phyloP scores from a whole-genome alignment of 352 stramenopile genomes.

The Lagenidium sp. region DNA sequence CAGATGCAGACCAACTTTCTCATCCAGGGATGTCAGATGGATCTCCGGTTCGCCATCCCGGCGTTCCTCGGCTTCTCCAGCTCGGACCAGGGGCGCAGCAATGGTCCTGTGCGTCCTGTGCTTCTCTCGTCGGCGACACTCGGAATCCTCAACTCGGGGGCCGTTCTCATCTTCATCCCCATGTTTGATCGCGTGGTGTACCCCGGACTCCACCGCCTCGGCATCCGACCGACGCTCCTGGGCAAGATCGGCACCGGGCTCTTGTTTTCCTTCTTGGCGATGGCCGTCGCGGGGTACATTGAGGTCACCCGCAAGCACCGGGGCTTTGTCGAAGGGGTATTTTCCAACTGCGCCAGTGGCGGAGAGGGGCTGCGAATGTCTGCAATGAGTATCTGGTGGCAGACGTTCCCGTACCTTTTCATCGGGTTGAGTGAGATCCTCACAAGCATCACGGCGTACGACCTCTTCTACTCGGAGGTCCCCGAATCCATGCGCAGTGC shows the following conservation, averaged over 20 bases:
- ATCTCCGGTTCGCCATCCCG: slow-evolving; percentile 25
- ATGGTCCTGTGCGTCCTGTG: slow-evolving; percentile 81
- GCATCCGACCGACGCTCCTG: slow-evolving; percentile 67
- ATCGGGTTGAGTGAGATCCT: slow-evolving; percentile 86
- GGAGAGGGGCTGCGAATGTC: slow-evolving; percentile 55
- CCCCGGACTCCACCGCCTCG: slow-evolving; percentile 49
- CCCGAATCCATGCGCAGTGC: slow-evolving; percentile 88
- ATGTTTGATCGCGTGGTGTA: slow-evolving; percentile 84
- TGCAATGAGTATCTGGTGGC: slow-evolving; percentile 83
- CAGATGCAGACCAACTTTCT: slow-evolving; percentile 82
- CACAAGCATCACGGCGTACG: slow-evolving; percentile 83
- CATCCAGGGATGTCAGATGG: slow-evolving; percentile 66
- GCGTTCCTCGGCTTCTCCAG: slow-evolving; percentile 10
- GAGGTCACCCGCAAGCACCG: slow-evolving; percentile 64
- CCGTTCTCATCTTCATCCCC: slow-evolving; percentile 87
- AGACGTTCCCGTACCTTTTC: slow-evolving; percentile 84
- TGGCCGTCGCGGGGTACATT: slow-evolving; percentile 57
- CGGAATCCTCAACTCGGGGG: slow-evolving; percentile 78
- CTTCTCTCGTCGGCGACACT: slow-evolving; percentile 84
- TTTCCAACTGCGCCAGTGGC: slow-evolving; percentile 69
- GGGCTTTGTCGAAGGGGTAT: slow-evolving; percentile 29
- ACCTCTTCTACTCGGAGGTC: slow-evolving; percentile 90
- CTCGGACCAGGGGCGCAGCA: slow-evolving; percentile 76
- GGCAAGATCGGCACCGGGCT: slow-evolving; percentile 83
- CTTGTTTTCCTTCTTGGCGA: slow-evolving; percentile 73